These are phyloP conservation scores for Antitrichia curtipendula DNA, from an alignment of 225 moss, liverwort and hornwort species.

Conservation along the genomic window DNA sequence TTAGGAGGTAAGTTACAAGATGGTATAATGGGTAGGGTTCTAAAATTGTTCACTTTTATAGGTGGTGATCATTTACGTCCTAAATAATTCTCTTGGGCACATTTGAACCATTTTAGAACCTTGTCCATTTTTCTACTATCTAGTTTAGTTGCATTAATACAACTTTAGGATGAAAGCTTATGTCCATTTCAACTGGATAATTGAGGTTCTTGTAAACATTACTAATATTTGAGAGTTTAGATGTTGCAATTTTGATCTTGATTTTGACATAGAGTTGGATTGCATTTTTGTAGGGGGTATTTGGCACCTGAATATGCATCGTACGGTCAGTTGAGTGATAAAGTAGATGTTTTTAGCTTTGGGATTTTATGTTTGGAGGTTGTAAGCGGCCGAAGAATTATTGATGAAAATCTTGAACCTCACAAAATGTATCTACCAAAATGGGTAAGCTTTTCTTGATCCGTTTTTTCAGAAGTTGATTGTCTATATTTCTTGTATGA, in stretches of 20 bases:
- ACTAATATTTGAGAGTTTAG: too few relatives aligned
- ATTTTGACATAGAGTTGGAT: not conserved
- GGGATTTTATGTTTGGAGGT: not conserved
- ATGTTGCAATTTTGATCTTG: not conserved
- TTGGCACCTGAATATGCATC: slow-evolving; percentile 17
- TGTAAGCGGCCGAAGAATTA: not conserved
- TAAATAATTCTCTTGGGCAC: too few relatives aligned
- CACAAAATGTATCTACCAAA: not conserved
- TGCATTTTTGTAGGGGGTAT: not conserved
- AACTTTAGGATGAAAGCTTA: fast-evolving
- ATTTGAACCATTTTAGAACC: too few relatives aligned
- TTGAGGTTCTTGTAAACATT: not conserved
- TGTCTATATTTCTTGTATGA: too few relatives aligned
- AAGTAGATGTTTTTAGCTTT: slow-evolving; percentile 19
- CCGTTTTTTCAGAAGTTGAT: not conserved
- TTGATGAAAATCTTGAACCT: not conserved
- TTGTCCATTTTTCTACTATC: too few relatives aligned
- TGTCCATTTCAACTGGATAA: fast-evolving
- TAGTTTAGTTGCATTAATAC: too few relatives aligned
- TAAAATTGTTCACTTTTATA: too few relatives aligned
- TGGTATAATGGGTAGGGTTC: too few relatives aligned
- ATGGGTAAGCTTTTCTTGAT: not conserved
- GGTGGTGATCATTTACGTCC: too few relatives aligned
- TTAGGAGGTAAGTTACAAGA: too few relatives aligned
- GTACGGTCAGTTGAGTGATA: not conserved